A percentile compares a stretch with the other conserved stretches of the same genome.
Conservation (phyloP, 441 rosid genomes). For the Croton setiger region DNA sequence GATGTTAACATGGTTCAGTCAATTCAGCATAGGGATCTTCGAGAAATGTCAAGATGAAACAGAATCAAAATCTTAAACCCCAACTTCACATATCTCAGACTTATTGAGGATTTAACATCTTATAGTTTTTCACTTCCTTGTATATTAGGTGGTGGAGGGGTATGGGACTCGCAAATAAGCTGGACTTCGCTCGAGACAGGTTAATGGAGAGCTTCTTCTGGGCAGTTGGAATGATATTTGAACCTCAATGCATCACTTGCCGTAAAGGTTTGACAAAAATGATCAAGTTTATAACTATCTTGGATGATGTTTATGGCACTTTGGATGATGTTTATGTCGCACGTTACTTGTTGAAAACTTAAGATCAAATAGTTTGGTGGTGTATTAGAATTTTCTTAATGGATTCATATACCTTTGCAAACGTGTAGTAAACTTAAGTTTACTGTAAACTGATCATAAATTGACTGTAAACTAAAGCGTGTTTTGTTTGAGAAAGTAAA, state of each 20-base stretch:
- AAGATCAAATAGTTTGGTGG: too few species aligned
- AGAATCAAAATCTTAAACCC: too few species aligned
- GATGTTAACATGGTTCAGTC: constrained; percentile 37
- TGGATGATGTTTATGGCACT: constrained; percentile 39
- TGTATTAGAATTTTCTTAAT: too few species aligned
- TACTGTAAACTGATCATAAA: too few species aligned
- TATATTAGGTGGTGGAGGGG: constrained; percentile 32
- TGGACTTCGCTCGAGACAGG: constrained; percentile 36
- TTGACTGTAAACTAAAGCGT: too few species aligned
- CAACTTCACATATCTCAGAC: too few species aligned
- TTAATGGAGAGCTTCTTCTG: constrained; percentile 39
- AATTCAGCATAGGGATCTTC: constrained; percentile 28
- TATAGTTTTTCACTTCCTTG: too few species aligned
- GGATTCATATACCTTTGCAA: too few species aligned
- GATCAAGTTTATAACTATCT: constrained; percentile 16
- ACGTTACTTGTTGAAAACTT: too few species aligned
- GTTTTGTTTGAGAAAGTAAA: too few species aligned
- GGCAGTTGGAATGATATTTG: constrained; percentile 22
- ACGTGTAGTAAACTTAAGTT: too few species aligned
- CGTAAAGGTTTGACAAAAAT: constrained; percentile 27
- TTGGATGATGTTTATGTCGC: constrained; percentile 5
- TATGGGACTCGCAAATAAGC: constrained; percentile 22
- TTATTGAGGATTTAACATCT: too few species aligned
- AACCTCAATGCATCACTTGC: constrained; percentile 27
- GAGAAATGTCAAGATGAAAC: constrained; percentile 24